Percentiles rank a stretch among this genome's conserved stretches.
Evolutionary conservation across 73 alveolate species (phyloP).

Genomic region (Paramecium tetraurelia): DNA sequence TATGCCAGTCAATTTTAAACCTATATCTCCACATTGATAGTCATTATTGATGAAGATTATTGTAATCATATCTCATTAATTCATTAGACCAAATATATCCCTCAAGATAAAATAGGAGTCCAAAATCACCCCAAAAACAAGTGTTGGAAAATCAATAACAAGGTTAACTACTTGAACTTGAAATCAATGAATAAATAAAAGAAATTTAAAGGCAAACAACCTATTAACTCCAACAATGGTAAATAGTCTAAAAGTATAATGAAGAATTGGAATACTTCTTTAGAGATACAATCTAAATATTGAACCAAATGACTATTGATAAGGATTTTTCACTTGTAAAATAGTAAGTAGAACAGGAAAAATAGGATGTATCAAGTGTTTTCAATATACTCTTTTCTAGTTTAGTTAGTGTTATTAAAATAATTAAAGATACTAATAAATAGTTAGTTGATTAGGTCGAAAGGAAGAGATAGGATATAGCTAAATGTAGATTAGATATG

Average conservation of each 20-base stretch:
- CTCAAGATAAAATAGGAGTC: background rate
- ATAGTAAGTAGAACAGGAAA: background rate
- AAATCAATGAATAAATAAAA: background rate
- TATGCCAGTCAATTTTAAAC: background rate
- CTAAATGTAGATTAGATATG: conserved; percentile 26
- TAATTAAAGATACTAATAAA: background rate
- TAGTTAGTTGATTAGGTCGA: background rate
- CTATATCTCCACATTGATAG: background rate
- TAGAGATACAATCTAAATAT: background rate
- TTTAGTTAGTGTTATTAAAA: background rate
- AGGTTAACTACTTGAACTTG: background rate
- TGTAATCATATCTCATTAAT: background rate
- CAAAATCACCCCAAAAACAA: background rate
- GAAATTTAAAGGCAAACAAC: background rate
- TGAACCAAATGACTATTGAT: background rate
- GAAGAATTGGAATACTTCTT: conserved; percentile 24
- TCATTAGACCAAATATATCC: conserved; percentile 1
- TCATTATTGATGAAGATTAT: conserved; percentile 22
- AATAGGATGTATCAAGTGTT: background rate
- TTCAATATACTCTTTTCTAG: background rate
- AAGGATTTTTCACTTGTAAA: background rate
- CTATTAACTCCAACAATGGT: background rate
- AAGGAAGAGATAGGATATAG: conserved; percentile 20
- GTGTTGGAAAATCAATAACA: background rate
- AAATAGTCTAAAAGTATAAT: background rate